Conservation (phyloP, 1,284 basidiomycete genomes). For the Cutaneotrichosporon mucoides region DNA sequence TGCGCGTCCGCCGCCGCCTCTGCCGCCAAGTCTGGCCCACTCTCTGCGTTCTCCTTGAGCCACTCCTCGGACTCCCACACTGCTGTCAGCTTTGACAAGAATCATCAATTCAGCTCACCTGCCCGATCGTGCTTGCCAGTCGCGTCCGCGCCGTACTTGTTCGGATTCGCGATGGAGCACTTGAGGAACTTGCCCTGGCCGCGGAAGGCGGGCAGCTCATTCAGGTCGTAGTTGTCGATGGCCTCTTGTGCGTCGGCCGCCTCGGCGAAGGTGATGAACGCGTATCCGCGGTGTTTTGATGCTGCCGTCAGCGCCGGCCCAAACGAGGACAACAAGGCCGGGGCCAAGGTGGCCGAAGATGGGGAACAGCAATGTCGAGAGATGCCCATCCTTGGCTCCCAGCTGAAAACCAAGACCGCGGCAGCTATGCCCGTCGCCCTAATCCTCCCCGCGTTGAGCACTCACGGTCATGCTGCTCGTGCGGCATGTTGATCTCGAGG, state of each 20-base stretch:
- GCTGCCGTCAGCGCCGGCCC: slow-evolving; percentile 12
- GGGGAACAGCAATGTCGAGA: too few relatives aligned
- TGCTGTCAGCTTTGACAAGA: slow-evolving; percentile 15
- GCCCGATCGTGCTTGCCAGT: slow-evolving; percentile 37
- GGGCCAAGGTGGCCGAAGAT: too few relatives aligned
- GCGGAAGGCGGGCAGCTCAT: slow-evolving; percentile 44
- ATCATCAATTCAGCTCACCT: slow-evolving; percentile 27
- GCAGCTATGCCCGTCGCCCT: background rate
- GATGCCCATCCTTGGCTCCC: too few relatives aligned
- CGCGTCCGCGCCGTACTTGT: slow-evolving; percentile 35
- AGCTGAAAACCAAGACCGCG: too few relatives aligned
- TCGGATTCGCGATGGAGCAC: slow-evolving; percentile 44
- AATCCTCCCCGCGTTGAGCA: slow-evolving; percentile 14
- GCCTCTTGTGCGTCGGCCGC: slow-evolving; percentile 48
- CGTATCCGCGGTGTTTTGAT: slow-evolving; percentile 44
- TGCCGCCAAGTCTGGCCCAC: background rate
- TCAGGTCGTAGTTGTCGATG: slow-evolving; percentile 50
- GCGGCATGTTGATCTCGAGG: slow-evolving; percentile 45
- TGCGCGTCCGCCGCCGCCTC: slow-evolving; percentile 11
- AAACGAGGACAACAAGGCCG: too few relatives aligned
- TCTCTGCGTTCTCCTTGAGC: slow-evolving; percentile 40
- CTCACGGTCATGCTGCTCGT: slow-evolving; percentile 42
- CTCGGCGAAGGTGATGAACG: slow-evolving; percentile 47
- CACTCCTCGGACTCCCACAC: slow-evolving; percentile 49
- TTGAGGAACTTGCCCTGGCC: slow-evolving; percentile 46